Percentiles rank a stretch among this genome's conserved stretches.
These are phyloP conservation scores for Huiozyma sinensis DNA, from an alignment of 805 yeast species.

Conservation along the genomic window DNA sequence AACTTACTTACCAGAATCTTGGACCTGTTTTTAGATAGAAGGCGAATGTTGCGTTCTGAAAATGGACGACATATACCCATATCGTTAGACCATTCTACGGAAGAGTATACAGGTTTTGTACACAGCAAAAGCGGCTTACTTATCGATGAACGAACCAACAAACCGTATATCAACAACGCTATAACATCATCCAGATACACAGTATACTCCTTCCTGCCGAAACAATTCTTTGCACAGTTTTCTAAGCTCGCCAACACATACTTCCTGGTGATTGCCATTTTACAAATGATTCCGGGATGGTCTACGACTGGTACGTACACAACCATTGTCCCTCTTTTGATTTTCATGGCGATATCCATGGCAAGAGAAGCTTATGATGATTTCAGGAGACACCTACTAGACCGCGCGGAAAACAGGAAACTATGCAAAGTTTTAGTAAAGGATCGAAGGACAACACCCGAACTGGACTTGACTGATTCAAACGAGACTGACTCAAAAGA, in stretches of 20 bases:
- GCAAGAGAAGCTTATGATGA: constrained; percentile 92
- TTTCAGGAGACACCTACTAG: constrained; percentile 74
- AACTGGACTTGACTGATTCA: neutral
- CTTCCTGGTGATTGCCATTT: constrained; percentile 77
- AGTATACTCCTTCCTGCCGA: constrained; percentile 69
- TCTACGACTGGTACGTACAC: constrained; percentile 94
- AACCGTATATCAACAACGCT: constrained; percentile 52
- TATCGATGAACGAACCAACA: constrained; percentile 55
- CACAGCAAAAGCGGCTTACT: constrained; percentile 24
- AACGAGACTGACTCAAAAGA: neutral
- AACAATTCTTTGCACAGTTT: constrained; percentile 83
- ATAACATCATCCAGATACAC: constrained; percentile 86
- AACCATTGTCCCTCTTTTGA: constrained; percentile 77
- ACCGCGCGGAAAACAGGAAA: constrained; percentile 71
- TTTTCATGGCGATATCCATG: constrained; percentile 83
- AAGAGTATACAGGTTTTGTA: constrained; percentile 11
- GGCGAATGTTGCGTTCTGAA: constrained; percentile 41
- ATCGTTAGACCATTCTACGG: constrained; percentile 31
- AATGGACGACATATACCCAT: constrained; percentile 75
- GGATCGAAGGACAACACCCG: constrained; percentile 4
- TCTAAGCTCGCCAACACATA: constrained; percentile 88
- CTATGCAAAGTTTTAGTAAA: constrained; percentile 29
- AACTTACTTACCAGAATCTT: constrained; percentile 7
- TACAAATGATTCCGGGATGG: constrained; percentile 96
- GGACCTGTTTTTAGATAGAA: constrained; percentile 34